phyloP scores from a whole-genome alignment of 2,329 filamentous ascomycete species.

The Thielaviopsis ethacetica region DNA sequence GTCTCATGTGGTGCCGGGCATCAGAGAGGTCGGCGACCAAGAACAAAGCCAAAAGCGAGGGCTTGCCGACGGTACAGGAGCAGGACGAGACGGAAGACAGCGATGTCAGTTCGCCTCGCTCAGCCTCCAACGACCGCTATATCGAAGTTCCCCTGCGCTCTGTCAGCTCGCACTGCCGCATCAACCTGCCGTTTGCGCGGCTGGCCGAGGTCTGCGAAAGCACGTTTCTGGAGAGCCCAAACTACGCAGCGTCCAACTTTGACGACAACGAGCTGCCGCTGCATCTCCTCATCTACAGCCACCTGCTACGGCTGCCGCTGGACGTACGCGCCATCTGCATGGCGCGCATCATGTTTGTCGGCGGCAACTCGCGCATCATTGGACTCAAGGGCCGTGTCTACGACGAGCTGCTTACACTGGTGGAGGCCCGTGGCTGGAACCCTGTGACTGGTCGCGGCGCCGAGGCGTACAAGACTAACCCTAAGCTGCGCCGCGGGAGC shows the following conservation, averaged over 20 bases:
- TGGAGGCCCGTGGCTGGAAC: constrained; percentile 60
- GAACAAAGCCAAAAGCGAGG: constrained; percentile 16
- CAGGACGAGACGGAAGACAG: constrained; percentile 34
- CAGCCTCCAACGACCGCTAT: constrained; percentile 8
- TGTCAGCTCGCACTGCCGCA: constrained; percentile 31
- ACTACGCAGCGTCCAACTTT: constrained; percentile 34
- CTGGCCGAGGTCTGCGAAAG: constrained; percentile 62
- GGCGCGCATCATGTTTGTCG: constrained; percentile 74
- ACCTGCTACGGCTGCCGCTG: constrained; percentile 57
- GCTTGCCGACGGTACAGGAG: constrained; percentile 37
- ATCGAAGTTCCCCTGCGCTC: constrained; percentile 31
- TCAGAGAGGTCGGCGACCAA: constrained; percentile 19
- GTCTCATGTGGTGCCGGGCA: constrained; percentile 58
- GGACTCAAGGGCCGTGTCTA: constrained; percentile 66
- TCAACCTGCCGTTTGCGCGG: constrained; percentile 51
- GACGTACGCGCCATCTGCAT: constrained; percentile 78
- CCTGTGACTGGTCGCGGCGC: constrained; percentile 54
- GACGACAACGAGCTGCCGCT: constrained; percentile 81
- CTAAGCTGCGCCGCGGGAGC: constrained; percentile 23
- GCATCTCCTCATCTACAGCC: constrained; percentile 58
- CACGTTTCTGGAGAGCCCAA: constrained; percentile 48
- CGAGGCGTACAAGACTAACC: constrained; percentile 33
- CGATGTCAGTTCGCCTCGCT: background rate
- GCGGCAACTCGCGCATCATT: constrained; percentile 61
- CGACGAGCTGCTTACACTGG: constrained; percentile 52